phyloP scores from a whole-genome alignment of 768 basidiomycete species.

The Lentinula boryana region DNA sequence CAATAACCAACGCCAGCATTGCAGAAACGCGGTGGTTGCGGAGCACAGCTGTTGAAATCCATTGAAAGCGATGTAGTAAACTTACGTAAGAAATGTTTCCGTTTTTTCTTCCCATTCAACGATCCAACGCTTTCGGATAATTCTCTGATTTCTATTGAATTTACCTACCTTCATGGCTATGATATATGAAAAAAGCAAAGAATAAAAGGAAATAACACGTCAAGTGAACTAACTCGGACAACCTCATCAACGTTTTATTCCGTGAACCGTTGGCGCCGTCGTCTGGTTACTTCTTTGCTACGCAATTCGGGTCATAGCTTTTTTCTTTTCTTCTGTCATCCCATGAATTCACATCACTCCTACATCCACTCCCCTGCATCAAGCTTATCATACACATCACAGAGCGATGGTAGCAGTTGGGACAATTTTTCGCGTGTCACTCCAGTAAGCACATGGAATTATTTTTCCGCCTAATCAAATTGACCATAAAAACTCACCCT shows the following conservation, averaged over 20 bases:
- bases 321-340: neutral
- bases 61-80: neutral
- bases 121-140: neutral
- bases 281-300: neutral
- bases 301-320: neutral
- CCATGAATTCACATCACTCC: constrained; percentile 5
- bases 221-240: neutral
- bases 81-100: neutral
- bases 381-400: constrained; percentile 6
- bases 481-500: neutral
- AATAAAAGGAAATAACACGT: neutral
- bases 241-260: neutral
- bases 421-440: constrained; percentile 1
- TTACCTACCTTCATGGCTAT: neutral
- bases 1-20: neutral
- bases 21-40: neutral
- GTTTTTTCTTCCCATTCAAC: neutral
- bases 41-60: neutral
- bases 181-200: neutral
- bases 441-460: constrained; percentile 1
- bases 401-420: neutral
- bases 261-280: neutral
- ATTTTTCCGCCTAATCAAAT: neutral
- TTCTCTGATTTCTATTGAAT: neutral
- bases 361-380: constrained; percentile 1